Base-by-base conservation (phyloP, 495 filamentous ascomycete genomes). In the Talaromyces thailandensis region DNA sequence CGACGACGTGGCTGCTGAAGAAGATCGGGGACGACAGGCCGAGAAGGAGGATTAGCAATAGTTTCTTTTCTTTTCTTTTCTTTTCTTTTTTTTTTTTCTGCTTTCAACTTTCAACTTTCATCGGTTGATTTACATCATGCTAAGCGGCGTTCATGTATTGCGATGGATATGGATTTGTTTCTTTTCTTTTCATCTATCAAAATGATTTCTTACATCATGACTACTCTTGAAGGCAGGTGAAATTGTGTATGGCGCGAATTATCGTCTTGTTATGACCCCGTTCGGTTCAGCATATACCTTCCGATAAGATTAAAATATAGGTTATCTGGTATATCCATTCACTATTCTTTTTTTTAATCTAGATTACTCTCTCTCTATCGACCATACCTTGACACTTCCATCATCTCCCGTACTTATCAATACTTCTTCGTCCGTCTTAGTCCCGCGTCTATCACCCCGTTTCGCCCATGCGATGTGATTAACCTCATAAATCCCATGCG, bases 401-500 rank as follows among this genome's bases (percentile, higher is more conserved):
- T 95, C 91, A 68, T 95, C 91, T 4, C 89, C 91, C 2, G 89
- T 91, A 8, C 87, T 88, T 12, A 93, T 77, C 56, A 95, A 72
- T 65, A 93, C 83, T 72, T 94, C 91, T 64, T 93, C 87, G 6
- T 79, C 78, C 16, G 78, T 76, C 55, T 69, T 71, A 48, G 78
- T 76, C 8, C 65, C 66, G 14, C 67, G 68, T 55, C 73, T 72
- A 66, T 81, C 76, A 1, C 75, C 73, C 5, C 76, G 71, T 56
- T 73, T 77, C 32, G 81, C 75, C 93, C 94, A 98, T 7, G 83
- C 83, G 31, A 92, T 84, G 70, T 96, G 89, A 64, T 98, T 98
- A 65, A 98, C 79, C 73, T 98, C 94, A 70, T 91, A 96, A 5
- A 94, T 89, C 0, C 88, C 92, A 71, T 98, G 94, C 5, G 88